Evolutionary conservation across 331 rosid species (phyloP).

Genomic region (Rhamnella rubrinervis): DNA sequence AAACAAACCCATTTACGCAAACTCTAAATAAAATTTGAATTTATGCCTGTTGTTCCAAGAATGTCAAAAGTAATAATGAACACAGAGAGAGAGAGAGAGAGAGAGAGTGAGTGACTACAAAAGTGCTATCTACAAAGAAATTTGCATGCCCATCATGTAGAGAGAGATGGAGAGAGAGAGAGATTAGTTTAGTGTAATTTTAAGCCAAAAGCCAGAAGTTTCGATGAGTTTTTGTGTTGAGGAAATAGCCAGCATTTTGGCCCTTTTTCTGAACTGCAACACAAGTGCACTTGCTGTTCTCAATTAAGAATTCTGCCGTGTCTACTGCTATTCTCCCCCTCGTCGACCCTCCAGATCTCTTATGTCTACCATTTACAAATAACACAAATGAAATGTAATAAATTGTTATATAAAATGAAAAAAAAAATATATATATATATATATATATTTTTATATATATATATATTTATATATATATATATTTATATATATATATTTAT

Average conservation of each 20-base stretch:
- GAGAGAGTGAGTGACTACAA: neutral
- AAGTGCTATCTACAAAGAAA: neutral
- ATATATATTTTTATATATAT: too few species aligned
- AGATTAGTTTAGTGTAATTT: neutral
- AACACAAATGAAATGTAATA: neutral
- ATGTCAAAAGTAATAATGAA: too few species aligned
- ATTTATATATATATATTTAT: too few species aligned
- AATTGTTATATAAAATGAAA: neutral
- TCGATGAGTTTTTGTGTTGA: conserved; percentile 70
- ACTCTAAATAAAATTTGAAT: neutral
- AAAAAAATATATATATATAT: too few species aligned
- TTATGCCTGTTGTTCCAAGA: neutral
- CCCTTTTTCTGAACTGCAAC: conserved; percentile 79
- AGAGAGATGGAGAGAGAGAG: conserved; percentile 1
- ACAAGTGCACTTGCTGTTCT: conserved; percentile 70
- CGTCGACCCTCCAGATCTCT: conserved; percentile 41
- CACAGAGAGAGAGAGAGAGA: too few species aligned
- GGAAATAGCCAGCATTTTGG: conserved; percentile 75
- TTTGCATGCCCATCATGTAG: too few species aligned
- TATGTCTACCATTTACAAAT: conserved; percentile 39
- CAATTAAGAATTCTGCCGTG: conserved; percentile 79
- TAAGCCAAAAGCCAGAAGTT: conserved; percentile 90
- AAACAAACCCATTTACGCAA: neutral
- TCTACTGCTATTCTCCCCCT: conserved; percentile 50
- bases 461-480: too few species aligned